Base-by-base conservation (phyloP, 768 basidiomycete genomes). In the Pleurotus citrinopileatus region DNA sequence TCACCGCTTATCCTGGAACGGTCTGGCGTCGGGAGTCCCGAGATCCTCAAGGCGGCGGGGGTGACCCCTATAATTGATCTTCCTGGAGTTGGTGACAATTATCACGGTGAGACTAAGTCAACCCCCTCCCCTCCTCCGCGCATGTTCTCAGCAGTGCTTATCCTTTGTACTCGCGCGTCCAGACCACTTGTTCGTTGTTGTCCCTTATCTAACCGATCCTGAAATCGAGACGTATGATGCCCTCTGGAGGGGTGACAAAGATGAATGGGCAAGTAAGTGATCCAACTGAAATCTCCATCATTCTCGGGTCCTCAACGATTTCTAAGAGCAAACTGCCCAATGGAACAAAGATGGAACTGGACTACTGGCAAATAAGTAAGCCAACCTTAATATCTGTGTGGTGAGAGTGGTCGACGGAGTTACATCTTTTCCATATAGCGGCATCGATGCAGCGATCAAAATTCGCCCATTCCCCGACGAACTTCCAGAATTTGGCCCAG, bases 391-490 rank as follows among this genome's bases (percentile, higher is more conserved):
- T 2, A 4, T 19, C 38, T 6, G 7, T 40, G 34, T 19, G 45
- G 17, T n/a, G n/a, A n/a, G n/a, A n/a, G n/a, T n/a, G n/a, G n/a
- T n/a, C n/a, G n/a, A n/a, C n/a, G n/a, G n/a, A n/a, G 28, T 36
- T 15, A 48, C 10, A 22, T 38, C 5, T 25, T 32, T 13, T 3
- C 5, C 8, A 7, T n/a, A 19, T 28, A 75, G 74, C 42, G 70
- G 59, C 3, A 53, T 69, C 8, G 77, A 78, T 40, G 65, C 63
- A n/a, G 73, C 67, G 15, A 60, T 73, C 52, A 77, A 77, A 57
- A 45, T 76, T 19, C 71, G 77, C 20, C 76, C 77, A 7, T 63
- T 53, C 13, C 47, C 42, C 17, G 61, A 67, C 0, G 76, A 78
- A 25, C 61, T 74, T 17, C 59, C 61, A 10, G 64, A 60, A 15